phyloP scores from a whole-genome alignment of 192 early-diverging fungal species.

The Backusella parvicylindrica region DNA sequence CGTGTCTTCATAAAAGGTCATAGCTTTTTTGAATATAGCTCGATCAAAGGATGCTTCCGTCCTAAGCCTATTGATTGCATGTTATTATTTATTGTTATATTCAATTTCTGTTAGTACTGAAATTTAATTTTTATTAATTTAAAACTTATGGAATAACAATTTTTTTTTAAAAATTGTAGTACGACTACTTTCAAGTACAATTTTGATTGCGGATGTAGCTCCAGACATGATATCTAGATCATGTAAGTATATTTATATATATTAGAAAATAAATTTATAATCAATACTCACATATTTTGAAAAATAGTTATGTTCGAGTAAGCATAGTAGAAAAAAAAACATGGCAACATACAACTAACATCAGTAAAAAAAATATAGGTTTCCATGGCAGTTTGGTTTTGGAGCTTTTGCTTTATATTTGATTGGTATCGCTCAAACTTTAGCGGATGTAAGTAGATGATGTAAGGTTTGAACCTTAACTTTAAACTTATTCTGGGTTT shows the following conservation, averaged over 20 bases:
- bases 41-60: constrained; percentile 21
- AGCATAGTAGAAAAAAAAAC: background rate
- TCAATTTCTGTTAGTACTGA: constrained; percentile 19
- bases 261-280: background rate
- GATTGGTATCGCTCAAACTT: constrained; percentile 30
- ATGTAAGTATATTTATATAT: constrained; percentile 4
- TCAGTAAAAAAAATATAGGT: background rate
- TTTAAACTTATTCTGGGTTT: background rate
- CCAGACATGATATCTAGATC: constrained; percentile 20
- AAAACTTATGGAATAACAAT: background rate
- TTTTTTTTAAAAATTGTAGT: constrained; percentile 5
- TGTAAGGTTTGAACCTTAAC: background rate
- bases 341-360: background rate
- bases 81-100: constrained; percentile 23
- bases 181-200: constrained; percentile 15
- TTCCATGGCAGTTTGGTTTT: constrained; percentile 31
- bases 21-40: constrained; percentile 14
- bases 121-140: background rate
- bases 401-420: constrained; percentile 26
- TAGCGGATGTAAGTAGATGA: constrained; percentile 17
- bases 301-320: constrained; percentile 5
- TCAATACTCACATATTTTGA: background rate
- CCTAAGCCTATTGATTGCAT: constrained; percentile 30
- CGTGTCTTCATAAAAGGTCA: constrained; percentile 20
- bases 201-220: constrained; percentile 15